These are phyloP conservation scores for Chalaropsis thielavioides DNA, from an alignment of 2,329 filamentous ascomycete species.

Conservation along the genomic window DNA sequence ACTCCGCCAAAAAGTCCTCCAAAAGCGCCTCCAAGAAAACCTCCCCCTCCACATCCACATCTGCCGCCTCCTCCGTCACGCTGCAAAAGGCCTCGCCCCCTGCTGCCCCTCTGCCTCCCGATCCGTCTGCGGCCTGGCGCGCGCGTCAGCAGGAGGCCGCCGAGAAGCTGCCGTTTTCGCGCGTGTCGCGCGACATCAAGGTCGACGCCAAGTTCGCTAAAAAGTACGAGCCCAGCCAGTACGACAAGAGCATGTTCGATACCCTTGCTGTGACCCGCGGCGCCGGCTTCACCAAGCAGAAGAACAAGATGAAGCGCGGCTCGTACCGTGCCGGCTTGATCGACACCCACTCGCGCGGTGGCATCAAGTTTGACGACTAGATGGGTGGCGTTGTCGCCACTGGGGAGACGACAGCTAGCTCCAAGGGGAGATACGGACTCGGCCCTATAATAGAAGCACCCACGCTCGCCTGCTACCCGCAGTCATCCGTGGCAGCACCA, in stretches of 20 bases:
- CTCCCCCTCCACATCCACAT: conserved; percentile 31
- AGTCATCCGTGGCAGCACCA: too few relatives aligned
- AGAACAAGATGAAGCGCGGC: conserved; percentile 95
- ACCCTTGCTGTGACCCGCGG: conserved; percentile 84
- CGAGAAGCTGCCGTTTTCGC: conserved; percentile 58
- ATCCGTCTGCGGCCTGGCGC: conserved; percentile 31
- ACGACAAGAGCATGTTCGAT: conserved; percentile 75
- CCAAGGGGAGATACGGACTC: too few relatives aligned
- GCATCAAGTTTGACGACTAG: conserved; percentile 89
- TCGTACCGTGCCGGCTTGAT: conserved; percentile 82
- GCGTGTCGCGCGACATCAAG: conserved; percentile 52
- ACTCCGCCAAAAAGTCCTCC: conserved; percentile 18
- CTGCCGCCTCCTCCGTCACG: conserved; percentile 34
- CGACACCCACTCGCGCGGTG: conserved; percentile 66
- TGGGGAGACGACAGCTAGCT: too few relatives aligned
- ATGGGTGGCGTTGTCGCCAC: neutral
- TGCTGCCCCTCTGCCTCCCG: conserved; percentile 38
- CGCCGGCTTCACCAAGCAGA: conserved; percentile 98
- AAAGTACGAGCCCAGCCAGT: conserved; percentile 77
- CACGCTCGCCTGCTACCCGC: too few relatives aligned
- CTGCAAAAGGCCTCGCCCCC: conserved; percentile 39
- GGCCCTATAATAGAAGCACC: too few relatives aligned
- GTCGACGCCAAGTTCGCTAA: conserved; percentile 57
- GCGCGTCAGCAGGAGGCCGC: conserved; percentile 23
- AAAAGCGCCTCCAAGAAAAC: conserved; percentile 22